Evolutionary conservation across 306 rosid genomes (phyloP).

Genomic region (Aeschynomene evenia): DNA sequence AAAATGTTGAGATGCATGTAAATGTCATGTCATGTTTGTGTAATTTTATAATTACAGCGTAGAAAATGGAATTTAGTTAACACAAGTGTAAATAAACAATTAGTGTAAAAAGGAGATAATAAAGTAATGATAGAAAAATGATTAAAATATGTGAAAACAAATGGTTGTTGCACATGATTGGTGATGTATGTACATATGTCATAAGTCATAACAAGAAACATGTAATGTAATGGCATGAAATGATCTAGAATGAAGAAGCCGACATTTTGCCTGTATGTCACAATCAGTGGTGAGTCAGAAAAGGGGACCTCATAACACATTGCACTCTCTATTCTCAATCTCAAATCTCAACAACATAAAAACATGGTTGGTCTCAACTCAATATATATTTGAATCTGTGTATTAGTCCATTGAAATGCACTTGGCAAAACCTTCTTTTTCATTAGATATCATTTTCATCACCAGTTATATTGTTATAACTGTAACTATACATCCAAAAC

Average conservation of each 20-base stretch:
- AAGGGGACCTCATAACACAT: slow-evolving; percentile 42
- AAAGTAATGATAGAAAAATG: no score
- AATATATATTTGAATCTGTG: not conserved
- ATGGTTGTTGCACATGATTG: not conserved
- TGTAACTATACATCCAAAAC: not conserved
- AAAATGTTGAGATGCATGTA: not conserved
- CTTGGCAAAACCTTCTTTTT: not conserved
- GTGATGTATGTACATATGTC: not conserved
- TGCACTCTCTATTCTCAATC: slow-evolving; percentile 9
- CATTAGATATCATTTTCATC: not conserved
- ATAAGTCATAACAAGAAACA: not conserved
- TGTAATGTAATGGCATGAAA: no score
- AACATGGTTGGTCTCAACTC: not conserved
- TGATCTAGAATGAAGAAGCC: slow-evolving; percentile 9
- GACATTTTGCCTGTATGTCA: slow-evolving; percentile 30
- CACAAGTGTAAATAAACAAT: not conserved
- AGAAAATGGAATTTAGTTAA: no score
- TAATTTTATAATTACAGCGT: not conserved
- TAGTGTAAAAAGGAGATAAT: not conserved
- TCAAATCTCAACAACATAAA: not conserved
- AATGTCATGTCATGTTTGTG: not conserved
- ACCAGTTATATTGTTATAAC: not conserved
- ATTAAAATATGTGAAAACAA: not conserved
- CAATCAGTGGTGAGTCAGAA: slow-evolving; percentile 49
- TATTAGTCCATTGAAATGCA: not conserved